phyloP scores from a whole-genome alignment of 768 basidiomycete genomes.

The Pisolithus orientalis region DNA sequence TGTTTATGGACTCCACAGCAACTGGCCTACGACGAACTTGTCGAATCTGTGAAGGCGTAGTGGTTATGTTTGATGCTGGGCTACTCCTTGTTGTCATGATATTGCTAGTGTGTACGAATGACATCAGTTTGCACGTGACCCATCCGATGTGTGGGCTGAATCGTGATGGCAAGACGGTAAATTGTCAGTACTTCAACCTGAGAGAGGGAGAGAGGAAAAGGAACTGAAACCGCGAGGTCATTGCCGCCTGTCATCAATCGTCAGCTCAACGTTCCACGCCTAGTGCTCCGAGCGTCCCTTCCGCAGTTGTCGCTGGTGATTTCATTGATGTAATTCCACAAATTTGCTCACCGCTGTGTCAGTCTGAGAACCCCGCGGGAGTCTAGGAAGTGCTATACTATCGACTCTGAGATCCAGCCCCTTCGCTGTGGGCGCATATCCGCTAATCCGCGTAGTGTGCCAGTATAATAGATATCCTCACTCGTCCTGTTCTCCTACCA shows the following conservation, averaged over 20 bases:
- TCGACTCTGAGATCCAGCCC: slow-evolving; percentile 13
- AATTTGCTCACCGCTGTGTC: slow-evolving; percentile 1
- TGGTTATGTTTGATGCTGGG: background rate
- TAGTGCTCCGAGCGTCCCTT: background rate
- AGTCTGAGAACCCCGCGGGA: slow-evolving; percentile 8
- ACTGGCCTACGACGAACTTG: slow-evolving; percentile 21
- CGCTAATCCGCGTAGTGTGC: background rate
- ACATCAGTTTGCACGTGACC: background rate
- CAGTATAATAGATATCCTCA: background rate
- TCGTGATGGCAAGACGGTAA: slow-evolving; percentile 14
- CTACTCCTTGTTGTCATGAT: background rate
- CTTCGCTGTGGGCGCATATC: background rate
- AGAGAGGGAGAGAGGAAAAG: background rate
- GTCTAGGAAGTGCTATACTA: background rate
- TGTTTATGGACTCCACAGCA: slow-evolving; percentile 6
- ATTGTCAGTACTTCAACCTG: background rate
- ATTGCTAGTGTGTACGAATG: background rate
- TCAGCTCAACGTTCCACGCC: background rate
- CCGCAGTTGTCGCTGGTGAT: background rate
- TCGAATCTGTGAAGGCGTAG: slow-evolving; percentile 2
- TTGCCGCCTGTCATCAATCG: slow-evolving; percentile 2
- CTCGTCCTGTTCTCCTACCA: background rate
- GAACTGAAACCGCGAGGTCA: slow-evolving; percentile 7
- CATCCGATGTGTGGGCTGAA: slow-evolving; percentile 22
- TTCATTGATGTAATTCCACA: slow-evolving; percentile 2